phyloP scores from a whole-genome alignment of 371 early-diverging fungal genomes.

The Amoeboaphelidium protococcarum region DNA sequence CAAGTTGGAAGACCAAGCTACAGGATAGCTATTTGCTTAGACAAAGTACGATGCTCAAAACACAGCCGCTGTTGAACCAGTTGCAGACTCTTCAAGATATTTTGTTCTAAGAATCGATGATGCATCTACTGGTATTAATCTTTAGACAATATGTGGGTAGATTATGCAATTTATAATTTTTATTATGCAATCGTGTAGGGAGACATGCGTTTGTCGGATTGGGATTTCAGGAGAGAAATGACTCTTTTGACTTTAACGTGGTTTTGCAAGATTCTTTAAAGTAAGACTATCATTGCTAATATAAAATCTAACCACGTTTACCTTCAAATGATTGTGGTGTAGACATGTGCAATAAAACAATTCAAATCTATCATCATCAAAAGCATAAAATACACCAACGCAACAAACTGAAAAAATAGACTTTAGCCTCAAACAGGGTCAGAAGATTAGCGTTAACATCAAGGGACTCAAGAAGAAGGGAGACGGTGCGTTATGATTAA shows the following conservation, averaged over 20 bases:
- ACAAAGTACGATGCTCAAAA: conserved; percentile 43
- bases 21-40: conserved; percentile 60
- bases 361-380: conserved; percentile 24
- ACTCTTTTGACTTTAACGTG: conserved; percentile 79
- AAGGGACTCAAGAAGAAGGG: conserved; percentile 20
- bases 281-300: conserved; percentile 12
- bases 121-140: background rate
- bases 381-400: conserved; percentile 7
- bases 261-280: conserved; percentile 53
- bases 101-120: conserved; percentile 66
- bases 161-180: conserved; percentile 14
- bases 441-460: conserved; percentile 49
- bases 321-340: conserved; percentile 1
- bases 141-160: background rate
- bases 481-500: too few species aligned
- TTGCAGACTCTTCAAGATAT: conserved; percentile 65
- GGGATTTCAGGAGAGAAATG: conserved; percentile 59
- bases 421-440: conserved; percentile 56
- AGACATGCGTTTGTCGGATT: conserved; percentile 61
- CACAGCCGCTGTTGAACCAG: conserved; percentile 42
- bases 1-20: conserved; percentile 31
- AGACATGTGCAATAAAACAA: conserved; percentile 15
- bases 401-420: conserved; percentile 26
- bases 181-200: conserved; percentile 3
- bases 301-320: background rate